Conservation (phyloP, 2,329 filamentous ascomycete species). For the Didymella pomorum region DNA sequence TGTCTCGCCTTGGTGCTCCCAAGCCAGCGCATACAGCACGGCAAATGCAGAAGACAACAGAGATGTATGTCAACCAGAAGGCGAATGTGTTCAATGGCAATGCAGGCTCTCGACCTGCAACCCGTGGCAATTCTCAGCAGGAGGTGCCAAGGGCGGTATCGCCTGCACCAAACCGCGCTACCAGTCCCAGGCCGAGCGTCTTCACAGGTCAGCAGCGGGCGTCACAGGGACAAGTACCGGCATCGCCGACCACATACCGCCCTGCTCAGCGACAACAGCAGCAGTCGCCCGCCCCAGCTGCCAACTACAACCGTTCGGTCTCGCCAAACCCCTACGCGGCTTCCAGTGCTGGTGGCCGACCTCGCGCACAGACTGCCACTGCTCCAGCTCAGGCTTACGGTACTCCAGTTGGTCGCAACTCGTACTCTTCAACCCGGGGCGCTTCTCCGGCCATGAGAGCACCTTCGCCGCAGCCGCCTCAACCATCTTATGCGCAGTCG, state of each 20-base stretch:
- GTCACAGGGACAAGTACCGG: constrained; percentile 25
- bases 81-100: constrained; percentile 73
- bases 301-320: constrained; percentile 26
- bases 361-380: constrained; percentile 50
- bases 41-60: constrained; percentile 94
- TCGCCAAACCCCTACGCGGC: constrained; percentile 71
- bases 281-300: constrained; percentile 25
- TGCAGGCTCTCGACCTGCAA: constrained; percentile 63
- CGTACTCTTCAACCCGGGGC: constrained; percentile 50
- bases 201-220: constrained; percentile 40
- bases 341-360: constrained; percentile 41
- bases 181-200: constrained; percentile 66
- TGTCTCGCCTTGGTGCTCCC: constrained; percentile 84
- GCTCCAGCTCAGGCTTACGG: constrained; percentile 47
- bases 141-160: constrained; percentile 64
- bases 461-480: constrained; percentile 56
- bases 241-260: constrained; percentile 19
- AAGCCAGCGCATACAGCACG: constrained; percentile 90
- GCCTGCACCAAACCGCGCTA: constrained; percentile 69
- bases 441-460: constrained; percentile 51
- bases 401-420: constrained; percentile 42
- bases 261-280: constrained; percentile 20
- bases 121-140: constrained; percentile 58
- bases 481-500: constrained; percentile 46
- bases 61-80: constrained; percentile 85